phyloP scores from a whole-genome alignment of 1,284 basidiomycete species.

The Moesziomyces sp. region DNA sequence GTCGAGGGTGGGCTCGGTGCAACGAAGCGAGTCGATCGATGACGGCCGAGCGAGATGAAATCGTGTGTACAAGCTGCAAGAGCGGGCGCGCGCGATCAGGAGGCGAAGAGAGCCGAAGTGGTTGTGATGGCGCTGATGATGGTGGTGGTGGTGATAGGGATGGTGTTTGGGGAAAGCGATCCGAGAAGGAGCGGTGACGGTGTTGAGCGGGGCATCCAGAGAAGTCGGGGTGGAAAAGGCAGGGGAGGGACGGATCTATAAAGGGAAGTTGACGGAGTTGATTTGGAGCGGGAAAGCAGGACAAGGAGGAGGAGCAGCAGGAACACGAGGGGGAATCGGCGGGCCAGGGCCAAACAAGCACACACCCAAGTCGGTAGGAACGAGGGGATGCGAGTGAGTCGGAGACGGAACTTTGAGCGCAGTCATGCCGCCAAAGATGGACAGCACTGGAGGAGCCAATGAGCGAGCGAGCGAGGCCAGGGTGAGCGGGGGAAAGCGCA shows the following conservation, averaged over 20 bases:
- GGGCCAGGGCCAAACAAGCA: constrained; percentile 13
- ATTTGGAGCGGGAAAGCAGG: constrained; percentile 1
- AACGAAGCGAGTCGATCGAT: background rate
- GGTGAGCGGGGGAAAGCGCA: background rate
- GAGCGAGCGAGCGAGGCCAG: constrained; percentile 1
- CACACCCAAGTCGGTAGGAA: constrained; percentile 19
- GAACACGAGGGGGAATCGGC: background rate
- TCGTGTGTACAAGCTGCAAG: background rate
- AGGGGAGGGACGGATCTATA: constrained; percentile 23
- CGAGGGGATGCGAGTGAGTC: constrained; percentile 16
- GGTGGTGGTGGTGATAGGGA: background rate
- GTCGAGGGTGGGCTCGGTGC: background rate
- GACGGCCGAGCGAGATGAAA: background rate
- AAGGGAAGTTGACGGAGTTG: constrained; percentile 30
- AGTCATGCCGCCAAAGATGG: constrained; percentile 8
- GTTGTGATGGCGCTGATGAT: background rate
- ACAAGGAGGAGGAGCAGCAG: background rate
- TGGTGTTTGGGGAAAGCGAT: constrained; percentile 5
- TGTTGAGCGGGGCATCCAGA: constrained; percentile 35
- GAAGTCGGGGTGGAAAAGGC: constrained; percentile 14
- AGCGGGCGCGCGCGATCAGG: background rate
- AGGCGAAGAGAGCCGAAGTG: too few relatives aligned
- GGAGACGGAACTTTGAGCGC: constrained; percentile 39
- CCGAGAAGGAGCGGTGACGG: constrained; percentile 10
- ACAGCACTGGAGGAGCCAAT: background rate